Evolutionary conservation across 1,284 basidiomycete genomes (phyloP).

Genomic region (Cryptococcus maquisensis): DNA sequence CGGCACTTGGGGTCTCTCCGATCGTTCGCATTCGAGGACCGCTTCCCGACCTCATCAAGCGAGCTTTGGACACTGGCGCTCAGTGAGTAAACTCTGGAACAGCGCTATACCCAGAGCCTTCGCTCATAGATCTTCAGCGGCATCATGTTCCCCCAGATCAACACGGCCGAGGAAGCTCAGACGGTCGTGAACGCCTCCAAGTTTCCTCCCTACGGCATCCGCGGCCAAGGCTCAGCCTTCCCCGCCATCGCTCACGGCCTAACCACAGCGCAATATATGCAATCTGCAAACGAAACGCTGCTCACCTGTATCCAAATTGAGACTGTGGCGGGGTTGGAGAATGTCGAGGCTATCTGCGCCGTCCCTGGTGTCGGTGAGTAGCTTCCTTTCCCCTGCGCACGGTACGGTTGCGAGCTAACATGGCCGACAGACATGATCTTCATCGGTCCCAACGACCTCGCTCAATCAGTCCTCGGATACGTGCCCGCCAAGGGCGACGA

Average conservation of each 20-base stretch:
- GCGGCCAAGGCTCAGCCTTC: conserved; percentile 30
- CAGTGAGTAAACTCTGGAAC: conserved; percentile 5
- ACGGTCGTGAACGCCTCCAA: conserved; percentile 20
- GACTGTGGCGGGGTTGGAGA: conserved; percentile 26
- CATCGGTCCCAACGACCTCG: conserved; percentile 34
- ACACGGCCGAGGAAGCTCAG: conserved; percentile 23
- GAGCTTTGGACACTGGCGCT: conserved; percentile 31
- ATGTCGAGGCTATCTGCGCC: conserved; percentile 29
- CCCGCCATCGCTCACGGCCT: conserved; percentile 22
- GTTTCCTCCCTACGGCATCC: conserved; percentile 29
- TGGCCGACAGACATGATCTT: conserved; percentile 11
- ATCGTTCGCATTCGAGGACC: conserved; percentile 23
- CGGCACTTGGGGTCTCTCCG: conserved; percentile 19
- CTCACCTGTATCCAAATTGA: conserved; percentile 35
- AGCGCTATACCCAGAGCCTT: not conserved
- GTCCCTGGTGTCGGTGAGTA: conserved; percentile 26
- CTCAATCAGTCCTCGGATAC: conserved; percentile 25
- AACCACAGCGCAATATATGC: conserved; percentile 25
- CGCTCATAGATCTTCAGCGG: conserved; percentile 8
- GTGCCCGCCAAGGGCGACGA: conserved; percentile 24
- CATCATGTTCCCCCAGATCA: conserved; percentile 30
- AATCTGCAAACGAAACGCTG: conserved; percentile 23
- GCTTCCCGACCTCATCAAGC: conserved; percentile 18
- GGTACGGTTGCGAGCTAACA: not conserved
- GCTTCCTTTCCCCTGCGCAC: not conserved